Conservation (phyloP, 352 stramenopile genomes). For the Globisporangium cystogenes region DNA sequence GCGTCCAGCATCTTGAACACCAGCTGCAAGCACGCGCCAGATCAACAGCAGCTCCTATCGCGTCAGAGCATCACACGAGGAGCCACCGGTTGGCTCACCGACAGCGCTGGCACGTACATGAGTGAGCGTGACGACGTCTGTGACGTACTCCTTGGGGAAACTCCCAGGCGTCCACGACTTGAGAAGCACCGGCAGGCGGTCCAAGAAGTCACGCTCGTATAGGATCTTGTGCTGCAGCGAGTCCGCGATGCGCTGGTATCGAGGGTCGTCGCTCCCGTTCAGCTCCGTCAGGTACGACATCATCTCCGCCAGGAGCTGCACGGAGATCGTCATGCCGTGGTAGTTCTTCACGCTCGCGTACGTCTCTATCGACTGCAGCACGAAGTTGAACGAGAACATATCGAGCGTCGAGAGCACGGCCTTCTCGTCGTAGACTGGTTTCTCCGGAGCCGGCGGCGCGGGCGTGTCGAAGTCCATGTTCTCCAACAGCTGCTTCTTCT, state of each 20-base stretch:
- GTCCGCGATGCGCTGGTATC: constrained; percentile 78
- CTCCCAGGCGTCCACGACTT: constrained; percentile 70
- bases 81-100: neutral
- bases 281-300: constrained; percentile 83
- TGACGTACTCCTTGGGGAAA: constrained; percentile 61
- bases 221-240: constrained; percentile 87
- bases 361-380: constrained; percentile 85
- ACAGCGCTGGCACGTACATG: constrained; percentile 40
- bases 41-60: neutral
- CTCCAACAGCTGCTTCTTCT: constrained; percentile 40
- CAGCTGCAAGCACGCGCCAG: constrained; percentile 29
- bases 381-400: constrained; percentile 91
- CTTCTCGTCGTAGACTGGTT: constrained; percentile 69
- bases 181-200: constrained; percentile 73
- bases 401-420: constrained; percentile 79
- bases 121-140: constrained; percentile 81
- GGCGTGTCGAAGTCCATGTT: constrained; percentile 49
- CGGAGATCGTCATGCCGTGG: constrained; percentile 73
- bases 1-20: constrained; percentile 84
- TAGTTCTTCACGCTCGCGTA: constrained; percentile 79
- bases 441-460: constrained; percentile 26
- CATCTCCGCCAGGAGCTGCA: constrained; percentile 80
- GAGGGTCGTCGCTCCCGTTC: constrained; percentile 56
- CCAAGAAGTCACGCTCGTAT: constrained; percentile 85
- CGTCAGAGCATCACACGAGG: neutral